Base-by-base conservation (phyloP, 2,329 filamentous ascomycete genomes). In the Sporothrix curviconia region DNA sequence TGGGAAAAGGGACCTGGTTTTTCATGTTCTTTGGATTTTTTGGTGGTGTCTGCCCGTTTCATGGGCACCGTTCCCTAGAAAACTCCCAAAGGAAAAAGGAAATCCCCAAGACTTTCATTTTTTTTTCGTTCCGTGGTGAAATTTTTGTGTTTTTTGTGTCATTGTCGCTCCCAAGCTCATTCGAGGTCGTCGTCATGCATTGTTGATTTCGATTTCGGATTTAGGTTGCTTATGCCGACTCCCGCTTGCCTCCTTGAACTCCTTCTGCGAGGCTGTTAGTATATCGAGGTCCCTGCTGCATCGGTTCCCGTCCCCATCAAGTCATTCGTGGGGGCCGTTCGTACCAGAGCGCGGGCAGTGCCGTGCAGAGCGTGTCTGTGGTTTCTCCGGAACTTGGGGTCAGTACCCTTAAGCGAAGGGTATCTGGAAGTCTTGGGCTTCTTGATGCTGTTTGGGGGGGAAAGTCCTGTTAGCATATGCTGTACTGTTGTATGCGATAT, bases 341-440 rank as follows among this genome's bases (percentile, higher is more conserved):
- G 82, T 86, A 97, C 92, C 82, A 99, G 81, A 75, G 94, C 94
- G 83, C 90, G 95, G 84, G 90, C 91, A 76, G 92, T 99, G 77
- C 94, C 94, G 84, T 97, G 94, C 66, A 97, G 91, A 78, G 94
- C 94, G 85, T 99, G 92, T 83, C 91, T 90, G 84, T 99, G 94
- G 85, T 99, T 99, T 81, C 94, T 88, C 78, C 94, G 88, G 85
- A 99, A 99, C 87, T 99, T 99, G 76, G 94, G 92, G 81, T 99
- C 94, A 77, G 90, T 94, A 72, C 94, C 94, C 77, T 96, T 96
- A 73, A 99, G 87, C 70, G 92, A 97, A 67, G 94, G 94, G 83
- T 99, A 99, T 83, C 94, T 86, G 79, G 92, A 86, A 74, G 94
- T 97, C 86, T 96, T 96, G 67, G 94, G 94, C 89, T 96, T 97